phyloP scores from a whole-genome alignment of 495 filamentous ascomycete species.

The Aspergillus funiculosus region DNA sequence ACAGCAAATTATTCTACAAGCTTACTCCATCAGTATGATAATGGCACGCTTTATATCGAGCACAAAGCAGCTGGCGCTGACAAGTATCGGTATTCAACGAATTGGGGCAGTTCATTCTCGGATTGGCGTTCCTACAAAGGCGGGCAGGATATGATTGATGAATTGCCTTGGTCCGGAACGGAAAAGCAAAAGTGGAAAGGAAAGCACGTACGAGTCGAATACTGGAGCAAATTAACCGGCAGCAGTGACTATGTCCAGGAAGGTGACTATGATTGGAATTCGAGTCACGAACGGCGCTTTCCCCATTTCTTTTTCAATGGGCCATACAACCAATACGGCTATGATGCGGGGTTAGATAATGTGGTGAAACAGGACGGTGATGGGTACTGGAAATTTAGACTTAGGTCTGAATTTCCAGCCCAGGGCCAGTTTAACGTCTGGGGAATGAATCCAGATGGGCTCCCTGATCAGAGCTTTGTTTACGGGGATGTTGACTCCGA shows the following conservation, averaged over 20 bases:
- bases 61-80: conserved; percentile 61
- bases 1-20: conserved; percentile 54
- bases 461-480: conserved; percentile 54
- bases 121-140: conserved; percentile 54
- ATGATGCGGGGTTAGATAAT: conserved; percentile 57
- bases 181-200: conserved; percentile 57
- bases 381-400: conserved; percentile 55
- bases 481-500: conserved; percentile 59
- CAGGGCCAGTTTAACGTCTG: conserved; percentile 61
- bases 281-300: conserved; percentile 44
- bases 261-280: conserved; percentile 49
- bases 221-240: conserved; percentile 59
- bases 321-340: conserved; percentile 62
- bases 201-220: conserved; percentile 61
- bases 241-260: conserved; percentile 62
- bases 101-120: conserved; percentile 56
- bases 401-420: conserved; percentile 61
- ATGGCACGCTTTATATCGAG: conserved; percentile 43
- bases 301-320: conserved; percentile 64
- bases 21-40: conserved; percentile 39
- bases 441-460: conserved; percentile 62
- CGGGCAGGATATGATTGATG: conserved; percentile 40
- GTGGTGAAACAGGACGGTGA: conserved; percentile 48
- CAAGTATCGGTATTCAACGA: conserved; percentile 57
- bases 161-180: conserved; percentile 55